Evolutionary conservation across 1,284 basidiomycete genomes (phyloP).

Genomic region (Ustilago bromivora): DNA sequence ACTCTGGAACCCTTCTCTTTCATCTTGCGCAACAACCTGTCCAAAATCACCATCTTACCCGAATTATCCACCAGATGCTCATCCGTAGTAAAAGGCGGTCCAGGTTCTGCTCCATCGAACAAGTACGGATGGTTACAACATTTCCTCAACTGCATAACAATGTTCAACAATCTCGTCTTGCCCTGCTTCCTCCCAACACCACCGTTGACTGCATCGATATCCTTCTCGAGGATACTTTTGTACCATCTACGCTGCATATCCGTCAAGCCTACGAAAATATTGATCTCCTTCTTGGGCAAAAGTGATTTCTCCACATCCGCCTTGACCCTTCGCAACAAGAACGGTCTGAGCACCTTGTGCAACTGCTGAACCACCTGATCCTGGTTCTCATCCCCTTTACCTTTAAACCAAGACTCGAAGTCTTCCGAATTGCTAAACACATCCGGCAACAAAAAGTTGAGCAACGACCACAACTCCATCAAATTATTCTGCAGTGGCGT

Average conservation of each 20-base stretch:
- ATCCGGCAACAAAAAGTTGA: slow-evolving; percentile 79
- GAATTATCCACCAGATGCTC: slow-evolving; percentile 94
- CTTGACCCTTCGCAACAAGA: slow-evolving; percentile 94
- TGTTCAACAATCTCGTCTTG: slow-evolving; percentile 96
- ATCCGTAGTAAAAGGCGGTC: slow-evolving; percentile 97
- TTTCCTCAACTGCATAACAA: slow-evolving; percentile 92
- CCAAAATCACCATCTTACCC: slow-evolving; percentile 97
- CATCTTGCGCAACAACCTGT: slow-evolving; percentile 87
- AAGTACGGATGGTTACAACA: slow-evolving; percentile 76
- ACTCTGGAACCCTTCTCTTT: slow-evolving; percentile 93
- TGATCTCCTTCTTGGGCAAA: slow-evolving; percentile 98
- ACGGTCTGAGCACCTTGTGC: slow-evolving; percentile 95
- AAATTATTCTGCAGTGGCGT: slow-evolving; percentile 98
- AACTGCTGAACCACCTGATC: slow-evolving; percentile 93
- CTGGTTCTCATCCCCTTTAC: slow-evolving; percentile 72
- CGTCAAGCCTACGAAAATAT: slow-evolving; percentile 96
- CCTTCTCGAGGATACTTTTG: slow-evolving; percentile 86
- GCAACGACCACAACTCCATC: slow-evolving; percentile 93
- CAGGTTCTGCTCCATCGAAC: slow-evolving; percentile 78
- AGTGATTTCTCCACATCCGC: slow-evolving; percentile 96
- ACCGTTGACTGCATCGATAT: slow-evolving; percentile 95
- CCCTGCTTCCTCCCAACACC: slow-evolving; percentile 87
- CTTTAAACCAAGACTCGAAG: slow-evolving; percentile 81
- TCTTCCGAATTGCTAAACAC: slow-evolving; percentile 74
- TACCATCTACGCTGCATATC: slow-evolving; percentile 98